Base-by-base conservation (phyloP, 2,329 filamentous ascomycete species). In the Clonostachys solani region DNA sequence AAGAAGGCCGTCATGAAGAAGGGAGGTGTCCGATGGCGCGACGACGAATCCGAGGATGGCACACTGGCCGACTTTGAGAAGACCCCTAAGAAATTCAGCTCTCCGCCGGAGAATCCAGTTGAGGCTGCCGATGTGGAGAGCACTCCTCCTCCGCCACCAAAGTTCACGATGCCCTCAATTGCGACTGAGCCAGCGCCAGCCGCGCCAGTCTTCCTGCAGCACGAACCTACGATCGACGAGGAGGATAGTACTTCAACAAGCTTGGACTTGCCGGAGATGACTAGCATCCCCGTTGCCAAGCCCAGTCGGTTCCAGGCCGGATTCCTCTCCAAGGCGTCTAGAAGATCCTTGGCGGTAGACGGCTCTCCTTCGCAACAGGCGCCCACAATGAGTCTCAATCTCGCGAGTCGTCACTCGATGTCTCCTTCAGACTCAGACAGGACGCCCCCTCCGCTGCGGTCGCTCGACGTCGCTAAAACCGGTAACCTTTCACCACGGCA, bases 61-160 rank as follows among this genome's bases (percentile, higher is more conserved):
- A 84, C 86, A 1, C 72, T 97, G 47, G 91, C 88, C 12, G 94
- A 97, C 62, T 96, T 92, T 61, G 89, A 92, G 60, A 89, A 90
- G 68, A 96, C 92, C 4, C 92, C 94, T 1, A 80, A 91, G 63
- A 87, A 85, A 60, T 65, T 78, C 9, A 73, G 55, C 18, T 73
- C 74, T 3, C 79, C 81, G 1, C 80, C 83, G 7, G 78, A 83
- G 44, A 65, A 66, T n/a, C 38, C 77, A 81, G 29, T 38, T 43
- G 44, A n/a, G 18, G 13, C 23, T 42, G 15, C 6, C 40, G 48
- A 33, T 9, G 54, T 67, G 12, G 61, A 68, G 3, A 56, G 67
- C n/a, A 36, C 44, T 0, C 40, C 17, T 46, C 53, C 34, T 2
- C 33, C 43, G 15, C 19, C n/a, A 38, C 13, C 23, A 38, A 29